Evolutionary conservation across 441 rosid genomes (phyloP), one percentile per base, ranked within the genome.

Genomic region (Rhodomyrtus psidioides): DNA sequence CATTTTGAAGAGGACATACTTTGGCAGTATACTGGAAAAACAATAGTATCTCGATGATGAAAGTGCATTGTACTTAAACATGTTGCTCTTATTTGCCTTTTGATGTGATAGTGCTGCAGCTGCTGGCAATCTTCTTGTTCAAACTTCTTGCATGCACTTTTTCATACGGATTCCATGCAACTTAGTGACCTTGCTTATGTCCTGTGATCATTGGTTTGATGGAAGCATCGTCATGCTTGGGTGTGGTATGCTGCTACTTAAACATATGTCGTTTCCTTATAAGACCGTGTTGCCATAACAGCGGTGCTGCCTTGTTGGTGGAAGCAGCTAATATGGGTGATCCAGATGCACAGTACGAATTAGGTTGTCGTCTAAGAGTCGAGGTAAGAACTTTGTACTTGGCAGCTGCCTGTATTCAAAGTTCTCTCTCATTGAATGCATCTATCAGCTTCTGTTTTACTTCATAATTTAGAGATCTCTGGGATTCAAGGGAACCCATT

Each of bases 311-410:
- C 84, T 93, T 97, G 91, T 89, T 97, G 83, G 96, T 95, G 23
- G 98, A 97, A 91, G 96, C 98, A 89, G 98, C 97, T 60, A 93
- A 95, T 55, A 96, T 97, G 98, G 99, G 99, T 44, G 91, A 97
- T 92, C 91, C 97, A 27, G 96, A 97, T 82, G 98, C 98, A 56
- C 98, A 94, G 23, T 97, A 93, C 86, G 98, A 94, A 87, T 87
- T 97, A 83, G 98, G 97, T 65, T 94, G 98, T 87, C 95, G 86
- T 81, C 88, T 97, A 85, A 94, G 99, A 92, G 90, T 95, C 24
- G 96, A 94, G 96, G 98, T 96, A 87, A 94, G 76, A 87, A 85
- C 59, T 75, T 49, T 81, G 53, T 53, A 44, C 30, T n/a, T 83
- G 74, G 27, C 28, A 30, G 59, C 44, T 65, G 46, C 46, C 14